Evolutionary conservation across 306 rosid species (phyloP).

Genomic region (Astragalus glycyphyllos): DNA sequence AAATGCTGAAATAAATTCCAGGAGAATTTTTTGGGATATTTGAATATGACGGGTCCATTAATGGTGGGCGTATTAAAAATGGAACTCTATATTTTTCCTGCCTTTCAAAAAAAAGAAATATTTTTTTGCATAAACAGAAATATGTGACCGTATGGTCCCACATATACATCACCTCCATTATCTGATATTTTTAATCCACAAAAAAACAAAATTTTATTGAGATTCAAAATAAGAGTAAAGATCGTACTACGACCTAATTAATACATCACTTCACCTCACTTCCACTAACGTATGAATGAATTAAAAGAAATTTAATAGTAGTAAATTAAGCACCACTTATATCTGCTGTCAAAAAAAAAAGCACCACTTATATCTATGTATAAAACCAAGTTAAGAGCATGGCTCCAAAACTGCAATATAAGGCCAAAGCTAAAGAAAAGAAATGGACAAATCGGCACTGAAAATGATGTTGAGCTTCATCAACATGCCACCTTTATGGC

Average conservation of each 20-base stretch:
- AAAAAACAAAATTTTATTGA: conserved; percentile 1
- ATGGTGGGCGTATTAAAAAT: no score
- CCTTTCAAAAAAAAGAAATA: no score
- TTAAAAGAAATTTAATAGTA: background rate
- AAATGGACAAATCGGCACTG: background rate
- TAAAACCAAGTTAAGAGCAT: background rate
- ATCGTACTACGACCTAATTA: conserved; percentile 11
- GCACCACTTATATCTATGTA: background rate
- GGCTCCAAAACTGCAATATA: no score
- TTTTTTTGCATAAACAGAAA: no score
- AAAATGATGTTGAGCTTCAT: background rate
- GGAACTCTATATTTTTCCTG: no score
- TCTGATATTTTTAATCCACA: background rate
- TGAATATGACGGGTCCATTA: no score
- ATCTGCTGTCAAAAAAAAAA: no score
- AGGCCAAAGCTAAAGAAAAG: background rate
- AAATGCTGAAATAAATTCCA: no score
- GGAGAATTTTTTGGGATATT: no score
- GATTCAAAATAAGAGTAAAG: background rate
- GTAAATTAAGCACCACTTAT: conserved; percentile 2
- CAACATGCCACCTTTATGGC: conserved; percentile 50
- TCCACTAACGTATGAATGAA: background rate
- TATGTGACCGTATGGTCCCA: conserved; percentile 13
- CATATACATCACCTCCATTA: conserved; percentile 29
- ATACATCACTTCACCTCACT: conserved; percentile 4